Evolutionary conservation across 345 rosid species (phyloP).

Genomic region (Ceriops zippeliana): DNA sequence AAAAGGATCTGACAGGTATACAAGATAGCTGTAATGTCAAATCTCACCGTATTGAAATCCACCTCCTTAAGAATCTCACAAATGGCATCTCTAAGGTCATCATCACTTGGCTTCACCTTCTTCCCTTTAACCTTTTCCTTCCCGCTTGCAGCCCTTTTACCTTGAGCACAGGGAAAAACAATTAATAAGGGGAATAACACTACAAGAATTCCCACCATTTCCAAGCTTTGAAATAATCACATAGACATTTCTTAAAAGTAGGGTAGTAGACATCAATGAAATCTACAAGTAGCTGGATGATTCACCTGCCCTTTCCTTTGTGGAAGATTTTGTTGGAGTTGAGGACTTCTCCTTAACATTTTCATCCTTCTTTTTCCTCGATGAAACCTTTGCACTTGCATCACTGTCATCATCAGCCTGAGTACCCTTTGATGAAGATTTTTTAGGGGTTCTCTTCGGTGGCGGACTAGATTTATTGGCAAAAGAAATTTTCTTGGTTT

Average conservation of each 20-base stretch:
- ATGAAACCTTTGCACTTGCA: slow-evolving; percentile 48
- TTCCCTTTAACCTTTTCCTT: slow-evolving; percentile 54
- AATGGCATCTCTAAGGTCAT: slow-evolving; percentile 61
- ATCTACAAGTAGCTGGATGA: not conserved
- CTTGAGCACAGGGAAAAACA: slow-evolving; percentile 18
- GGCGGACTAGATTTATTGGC: slow-evolving; percentile 43
- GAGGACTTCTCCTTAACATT: slow-evolving; percentile 43
- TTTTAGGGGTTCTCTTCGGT: slow-evolving; percentile 47
- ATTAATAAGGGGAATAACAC: not conserved
- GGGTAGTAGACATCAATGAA: no score
- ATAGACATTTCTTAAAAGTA: no score
- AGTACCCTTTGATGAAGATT: slow-evolving; percentile 39
- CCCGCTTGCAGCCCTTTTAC: slow-evolving; percentile 50
- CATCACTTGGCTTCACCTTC: slow-evolving; percentile 45
- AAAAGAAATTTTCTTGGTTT: slow-evolving; percentile 41
- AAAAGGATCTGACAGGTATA: no score
- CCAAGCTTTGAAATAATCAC: no score
- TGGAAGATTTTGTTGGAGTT: slow-evolving; percentile 44
- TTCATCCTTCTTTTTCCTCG: slow-evolving; percentile 53
- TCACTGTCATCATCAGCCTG: slow-evolving; percentile 60
- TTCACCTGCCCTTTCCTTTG: slow-evolving; percentile 69
- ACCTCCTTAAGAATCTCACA: slow-evolving; percentile 75
- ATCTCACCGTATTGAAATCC: slow-evolving; percentile 81
- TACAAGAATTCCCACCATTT: not conserved
- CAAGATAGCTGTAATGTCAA: not conserved